These are phyloP conservation scores for Hamamelis virginiana DNA, from an alignment of 164 flowering plant genomes.

Conservation along the genomic window DNA sequence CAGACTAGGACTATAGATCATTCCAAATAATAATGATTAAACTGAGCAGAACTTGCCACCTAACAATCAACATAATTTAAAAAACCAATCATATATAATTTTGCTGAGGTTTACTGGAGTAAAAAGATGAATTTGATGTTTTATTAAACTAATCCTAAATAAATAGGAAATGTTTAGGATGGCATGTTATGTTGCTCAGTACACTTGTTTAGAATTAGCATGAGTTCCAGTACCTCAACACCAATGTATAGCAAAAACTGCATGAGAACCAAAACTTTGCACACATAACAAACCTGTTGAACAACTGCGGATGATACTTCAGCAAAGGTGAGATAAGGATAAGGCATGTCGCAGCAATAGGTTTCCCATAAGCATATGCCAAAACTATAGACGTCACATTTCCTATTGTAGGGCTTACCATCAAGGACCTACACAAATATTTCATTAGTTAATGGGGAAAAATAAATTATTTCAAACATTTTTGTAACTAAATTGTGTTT, in stretches of 20 bases:
- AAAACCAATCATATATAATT: background rate
- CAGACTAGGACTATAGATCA: background rate
- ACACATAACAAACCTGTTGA: conserved; percentile 54
- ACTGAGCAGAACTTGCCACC: background rate
- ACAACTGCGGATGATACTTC: conserved; percentile 91
- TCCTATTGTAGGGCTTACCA: conserved; percentile 90
- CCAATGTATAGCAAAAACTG: background rate
- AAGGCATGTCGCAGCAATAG: conserved; percentile 97
- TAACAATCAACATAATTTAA: background rate
- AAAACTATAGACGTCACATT: conserved; percentile 93
- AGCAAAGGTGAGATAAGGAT: conserved; percentile 81
- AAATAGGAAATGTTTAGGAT: background rate
- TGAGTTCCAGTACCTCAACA: background rate
- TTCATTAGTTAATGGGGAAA: background rate
- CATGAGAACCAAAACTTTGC: background rate
- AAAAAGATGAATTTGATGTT: too few relatives aligned
- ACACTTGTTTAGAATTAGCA: background rate
- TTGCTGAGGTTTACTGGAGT: background rate
- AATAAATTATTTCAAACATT: background rate
- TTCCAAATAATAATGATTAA: background rate
- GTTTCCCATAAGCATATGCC: conserved; percentile 98
- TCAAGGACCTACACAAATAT: conserved; percentile 68
- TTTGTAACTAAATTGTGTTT: background rate
- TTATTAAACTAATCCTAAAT: background rate
- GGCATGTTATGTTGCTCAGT: background rate